Evolutionary conservation across 768 basidiomycete genomes (phyloP), one percentile per base, ranked within the genome.

Genomic region (Pleurotus pulmonarius): DNA sequence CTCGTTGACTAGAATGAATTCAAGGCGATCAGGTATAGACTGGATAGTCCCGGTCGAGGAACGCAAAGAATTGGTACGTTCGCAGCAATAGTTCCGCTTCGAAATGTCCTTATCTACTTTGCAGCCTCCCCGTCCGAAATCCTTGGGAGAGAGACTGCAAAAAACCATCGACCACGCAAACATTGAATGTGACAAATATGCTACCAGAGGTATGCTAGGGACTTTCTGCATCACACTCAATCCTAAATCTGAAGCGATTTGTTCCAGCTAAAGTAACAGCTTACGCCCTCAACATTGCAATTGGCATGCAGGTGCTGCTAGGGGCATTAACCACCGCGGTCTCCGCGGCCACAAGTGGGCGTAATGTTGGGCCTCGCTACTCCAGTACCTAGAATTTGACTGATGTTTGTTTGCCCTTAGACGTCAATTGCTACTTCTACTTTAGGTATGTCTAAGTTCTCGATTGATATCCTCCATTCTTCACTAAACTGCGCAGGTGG

Each of bases 301-400:
- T 88, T 44, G 79, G 75, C 11, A 54, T 86, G 38, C 88, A 89
- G 64, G 82, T 89, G 3, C 39, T 85, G 0, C 68, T 89, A 25
- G 87, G 86, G 5, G 79, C 87, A 2, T 69, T 90, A 25, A 88
- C 85, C 5, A 89, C 87, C 0, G 87, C 82, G 0, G 59, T 88
- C 13, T 76, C 86, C 0, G 83, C 83, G 4, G 70, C 76, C 2
- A 67, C 73, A 5, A 65, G 59, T 16, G 78, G 74, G 5, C 70
- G 58, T 6, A 72, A 77, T 71, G 82, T 76, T n/a, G n/a, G n/a
- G n/a, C n/a, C 56, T 86, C 9, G 68, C 87, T 3, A 91, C 88
- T 0, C 18, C 89, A 16, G 78, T 85, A 12, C n/a, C n/a, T n/a
- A n/a, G n/a, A n/a, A n/a, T n/a, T n/a, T n/a, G n/a, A n/a, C n/a